phyloP scores from a whole-genome alignment of 2,329 filamentous ascomycete genomes.

The Talaromyces sp. region DNA sequence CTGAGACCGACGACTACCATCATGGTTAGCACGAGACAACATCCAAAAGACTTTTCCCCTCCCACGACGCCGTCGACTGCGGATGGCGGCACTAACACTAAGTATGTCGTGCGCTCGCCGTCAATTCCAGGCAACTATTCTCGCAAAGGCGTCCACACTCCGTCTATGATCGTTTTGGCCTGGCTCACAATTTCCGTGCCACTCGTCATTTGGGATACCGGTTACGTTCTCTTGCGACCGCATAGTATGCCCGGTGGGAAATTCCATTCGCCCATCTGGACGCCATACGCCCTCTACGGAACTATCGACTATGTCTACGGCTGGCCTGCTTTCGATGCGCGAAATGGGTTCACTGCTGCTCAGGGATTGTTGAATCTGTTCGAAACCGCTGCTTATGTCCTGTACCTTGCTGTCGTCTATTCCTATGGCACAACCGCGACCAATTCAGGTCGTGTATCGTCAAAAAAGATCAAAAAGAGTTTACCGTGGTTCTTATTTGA shows the following conservation, averaged over 20 bases:
- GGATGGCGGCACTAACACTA: conserved; percentile 21
- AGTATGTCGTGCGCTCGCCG: conserved; percentile 22
- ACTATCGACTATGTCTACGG: conserved; percentile 77
- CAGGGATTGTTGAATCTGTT: conserved; percentile 65
- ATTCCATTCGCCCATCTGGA: conserved; percentile 67
- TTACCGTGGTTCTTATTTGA: conserved; percentile 43
- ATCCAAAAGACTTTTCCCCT: conserved; percentile 47
- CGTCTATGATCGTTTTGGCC: conserved; percentile 55
- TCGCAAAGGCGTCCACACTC: conserved; percentile 53
- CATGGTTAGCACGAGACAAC: conserved; percentile 55
- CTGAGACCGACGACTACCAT: conserved; percentile 8
- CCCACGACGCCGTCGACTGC: conserved; percentile 24
- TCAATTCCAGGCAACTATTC: conserved; percentile 18
- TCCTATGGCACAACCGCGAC: conserved; percentile 34
- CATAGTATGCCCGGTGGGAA: conserved; percentile 73
- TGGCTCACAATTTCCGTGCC: conserved; percentile 74
- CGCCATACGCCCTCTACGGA: conserved; percentile 75
- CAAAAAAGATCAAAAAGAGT: conserved; percentile 28
- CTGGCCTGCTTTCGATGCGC: conserved; percentile 61
- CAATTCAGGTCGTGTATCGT: conserved; percentile 19
- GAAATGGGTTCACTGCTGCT: conserved; percentile 71
- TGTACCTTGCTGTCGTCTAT: conserved; percentile 56
- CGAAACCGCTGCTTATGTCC: conserved; percentile 61
- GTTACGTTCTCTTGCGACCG: conserved; percentile 74
- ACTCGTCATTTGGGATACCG: conserved; percentile 74